Percentiles rank a stretch among this genome's conserved stretches.
Conservation (phyloP, 2,329 filamentous ascomycete genomes). For the Diaporthe capsici region DNA sequence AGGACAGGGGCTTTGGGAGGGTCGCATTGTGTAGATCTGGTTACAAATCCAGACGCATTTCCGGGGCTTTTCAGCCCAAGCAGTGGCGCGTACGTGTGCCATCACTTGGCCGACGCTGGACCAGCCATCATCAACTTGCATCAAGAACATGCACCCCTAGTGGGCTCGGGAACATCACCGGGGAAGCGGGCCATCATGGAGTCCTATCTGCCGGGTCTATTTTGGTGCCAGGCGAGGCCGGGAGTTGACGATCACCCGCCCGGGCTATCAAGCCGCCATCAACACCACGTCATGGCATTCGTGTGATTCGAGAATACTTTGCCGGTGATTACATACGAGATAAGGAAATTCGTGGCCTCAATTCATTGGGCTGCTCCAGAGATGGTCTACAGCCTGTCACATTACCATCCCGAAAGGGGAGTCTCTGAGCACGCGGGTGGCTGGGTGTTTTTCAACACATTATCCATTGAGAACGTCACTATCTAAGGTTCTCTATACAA, state of each 20-base stretch:
- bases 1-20: not conserved
- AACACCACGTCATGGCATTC: not conserved
- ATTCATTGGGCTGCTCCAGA: not conserved
- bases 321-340: not conserved
- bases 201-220: not conserved
- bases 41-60: no score
- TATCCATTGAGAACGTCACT: not conserved
- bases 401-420: not conserved
- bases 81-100: not conserved
- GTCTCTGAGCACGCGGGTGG: not conserved
- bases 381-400: not conserved
- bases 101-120: not conserved
- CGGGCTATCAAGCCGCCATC: not conserved
- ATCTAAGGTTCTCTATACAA: not conserved
- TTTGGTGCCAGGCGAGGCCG: not conserved
- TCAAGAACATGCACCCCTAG: not conserved
- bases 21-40: not conserved
- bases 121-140: not conserved
- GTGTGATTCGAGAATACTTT: not conserved
- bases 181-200: not conserved
- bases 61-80: not conserved
- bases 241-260: not conserved
- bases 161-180: not conserved
- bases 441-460: not conserved
- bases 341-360: not conserved